Evolutionary conservation across 2,329 filamentous ascomycete genomes (phyloP).

Genomic region (Scytalidium sp.): DNA sequence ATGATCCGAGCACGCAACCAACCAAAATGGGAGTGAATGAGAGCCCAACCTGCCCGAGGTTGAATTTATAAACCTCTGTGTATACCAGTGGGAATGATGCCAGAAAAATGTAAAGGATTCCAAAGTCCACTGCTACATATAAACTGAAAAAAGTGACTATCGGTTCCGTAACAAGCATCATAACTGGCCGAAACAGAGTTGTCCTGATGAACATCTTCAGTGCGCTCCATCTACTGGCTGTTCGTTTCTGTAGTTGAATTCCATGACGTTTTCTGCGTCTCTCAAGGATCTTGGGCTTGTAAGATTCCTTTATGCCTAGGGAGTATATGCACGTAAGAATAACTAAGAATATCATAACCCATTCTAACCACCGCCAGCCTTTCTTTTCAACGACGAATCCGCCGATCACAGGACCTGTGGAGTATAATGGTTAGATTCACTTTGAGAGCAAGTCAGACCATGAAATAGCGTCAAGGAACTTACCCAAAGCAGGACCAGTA

Average conservation of each 20-base stretch:
- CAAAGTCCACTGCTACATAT: slow-evolving; percentile 49
- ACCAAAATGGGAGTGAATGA: slow-evolving; percentile 11
- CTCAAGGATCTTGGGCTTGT: slow-evolving; percentile 7
- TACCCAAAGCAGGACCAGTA: slow-evolving; percentile 42
- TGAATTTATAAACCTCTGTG: slow-evolving; percentile 38
- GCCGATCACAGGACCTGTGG: slow-evolving; percentile 34
- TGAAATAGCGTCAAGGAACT: not conserved
- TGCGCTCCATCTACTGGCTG: not conserved
- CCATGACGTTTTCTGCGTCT: slow-evolving; percentile 24
- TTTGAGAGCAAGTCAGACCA: too few relatives aligned
- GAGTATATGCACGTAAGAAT: slow-evolving; percentile 2
- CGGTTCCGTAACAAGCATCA: slow-evolving; percentile 60
- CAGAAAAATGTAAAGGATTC: slow-evolving; percentile 51
- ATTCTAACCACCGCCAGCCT: slow-evolving; percentile 40
- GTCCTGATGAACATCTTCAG: slow-evolving; percentile 27
- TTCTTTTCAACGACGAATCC: slow-evolving; percentile 38
- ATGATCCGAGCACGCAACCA: slow-evolving; percentile 5
- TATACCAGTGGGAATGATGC: slow-evolving; percentile 48
- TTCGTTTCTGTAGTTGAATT: not conserved
- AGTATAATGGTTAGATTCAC: too few relatives aligned
- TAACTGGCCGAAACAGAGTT: slow-evolving; percentile 36
- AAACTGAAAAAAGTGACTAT: slow-evolving; percentile 55
- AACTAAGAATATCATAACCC: slow-evolving; percentile 14
- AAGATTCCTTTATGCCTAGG: slow-evolving; percentile 1
- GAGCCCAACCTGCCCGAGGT: slow-evolving; percentile 17